Evolutionary conservation across 2,329 filamentous ascomycete species (phyloP).

Genomic region (Didymellaceae sp.): DNA sequence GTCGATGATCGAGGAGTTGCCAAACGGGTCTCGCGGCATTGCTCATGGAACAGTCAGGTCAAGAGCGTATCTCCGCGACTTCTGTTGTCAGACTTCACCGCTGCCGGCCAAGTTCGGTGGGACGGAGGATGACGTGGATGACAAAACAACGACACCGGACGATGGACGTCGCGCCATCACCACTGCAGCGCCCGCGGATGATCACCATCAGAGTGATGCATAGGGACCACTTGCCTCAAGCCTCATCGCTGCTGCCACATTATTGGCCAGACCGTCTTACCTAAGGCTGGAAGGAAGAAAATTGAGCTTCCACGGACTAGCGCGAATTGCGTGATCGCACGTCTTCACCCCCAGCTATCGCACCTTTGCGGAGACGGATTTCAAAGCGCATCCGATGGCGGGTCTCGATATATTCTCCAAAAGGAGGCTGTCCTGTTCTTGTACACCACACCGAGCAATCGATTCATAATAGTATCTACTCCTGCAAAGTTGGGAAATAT

Average conservation of each 20-base stretch:
- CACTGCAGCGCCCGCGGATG: constrained; percentile 14
- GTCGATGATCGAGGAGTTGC: not conserved
- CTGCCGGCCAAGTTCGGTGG: constrained; percentile 15
- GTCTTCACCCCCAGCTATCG: constrained; percentile 37
- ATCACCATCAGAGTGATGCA: constrained; percentile 16
- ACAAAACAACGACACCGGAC: constrained; percentile 15
- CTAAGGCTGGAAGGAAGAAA: constrained; percentile 27
- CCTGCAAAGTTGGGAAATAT: constrained; percentile 21
- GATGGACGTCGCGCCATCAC: constrained; percentile 16
- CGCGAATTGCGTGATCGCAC: constrained; percentile 45
- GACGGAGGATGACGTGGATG: constrained; percentile 18
- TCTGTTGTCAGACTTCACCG: constrained; percentile 5
- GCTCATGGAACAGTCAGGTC: not conserved
- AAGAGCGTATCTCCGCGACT: not conserved
- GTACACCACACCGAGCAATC: constrained; percentile 28
- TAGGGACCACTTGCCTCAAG: constrained; percentile 5
- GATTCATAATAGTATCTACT: constrained; percentile 32
- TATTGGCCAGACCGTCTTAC: constrained; percentile 32
- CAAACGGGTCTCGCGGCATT: not conserved
- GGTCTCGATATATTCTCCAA: constrained; percentile 39
- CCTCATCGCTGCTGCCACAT: constrained; percentile 17
- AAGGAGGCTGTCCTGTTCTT: constrained; percentile 21
- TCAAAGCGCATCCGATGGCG: constrained; percentile 40
- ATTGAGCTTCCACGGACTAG: constrained; percentile 35
- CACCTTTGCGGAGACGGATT: constrained; percentile 38